Base-by-base conservation (phyloP, 768 basidiomycete genomes). In the Mycena amicta region DNA sequence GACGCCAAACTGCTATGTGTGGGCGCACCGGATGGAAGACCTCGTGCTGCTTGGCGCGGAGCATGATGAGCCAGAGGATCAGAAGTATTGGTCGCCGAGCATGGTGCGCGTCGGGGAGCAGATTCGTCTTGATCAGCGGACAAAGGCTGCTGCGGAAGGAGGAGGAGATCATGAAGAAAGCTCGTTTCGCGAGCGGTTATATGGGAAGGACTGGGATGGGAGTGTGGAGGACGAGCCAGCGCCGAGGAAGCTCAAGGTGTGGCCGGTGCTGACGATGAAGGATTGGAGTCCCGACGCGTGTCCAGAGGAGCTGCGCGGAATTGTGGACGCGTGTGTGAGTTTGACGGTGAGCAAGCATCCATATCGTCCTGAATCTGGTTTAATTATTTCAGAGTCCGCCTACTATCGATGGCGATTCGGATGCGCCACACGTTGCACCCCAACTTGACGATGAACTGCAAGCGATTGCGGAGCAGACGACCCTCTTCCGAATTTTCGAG, bases 211-310 rank as follows among this genome's bases (percentile, higher is more conserved):
- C 16, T 33, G 30, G 43, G 31, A 58, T 15, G 22, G 47, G 15
- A 49, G 25, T 28, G 6, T 29, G 13, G 26, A 33, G 20, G 45
- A 58, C 12, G 52, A 58, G 26, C 57, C 57, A 23, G 27, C 37
- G 15, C 57, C 52, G 11, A 33, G 52, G 20, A 58, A 58, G 49
- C 30, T 58, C n/a, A 33, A 46, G 26, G 22, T 58, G n/a, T 58
- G 52, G 57, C 57, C 57, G n/a, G 51, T 40, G 22, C 16, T 53
- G 25, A 47, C 57, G 51, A 41, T 58, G 15, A 22, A 3, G 5
- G 45, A n/a, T n/a, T 39, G 56, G 16, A 39, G 50, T 22, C 12
- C 37, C 27, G 43, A 13, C 20, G 22, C 43, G 20, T 58, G 57
- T 22, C 39, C 39, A 15, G 25, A 52, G 13, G 57, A 53, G 18